Conservation (phyloP, 164 flowering plant genomes). For the Aristolochia contorta region DNA sequence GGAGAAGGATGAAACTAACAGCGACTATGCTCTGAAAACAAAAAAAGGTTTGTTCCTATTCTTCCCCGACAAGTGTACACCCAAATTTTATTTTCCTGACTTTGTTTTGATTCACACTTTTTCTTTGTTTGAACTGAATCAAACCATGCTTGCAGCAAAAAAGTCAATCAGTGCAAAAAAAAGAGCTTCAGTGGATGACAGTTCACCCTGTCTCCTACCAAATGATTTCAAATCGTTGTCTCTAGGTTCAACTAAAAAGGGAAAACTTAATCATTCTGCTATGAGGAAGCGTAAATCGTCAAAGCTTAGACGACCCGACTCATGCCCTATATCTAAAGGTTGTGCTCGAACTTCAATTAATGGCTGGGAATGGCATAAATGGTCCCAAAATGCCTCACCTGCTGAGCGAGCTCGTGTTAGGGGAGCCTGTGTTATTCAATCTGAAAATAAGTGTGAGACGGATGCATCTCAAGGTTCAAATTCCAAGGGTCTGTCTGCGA, state of each 20-base stretch:
- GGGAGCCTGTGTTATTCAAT: slow-evolving; percentile 30
- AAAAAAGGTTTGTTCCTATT: slow-evolving; percentile 8
- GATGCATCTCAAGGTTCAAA: slow-evolving; percentile 36
- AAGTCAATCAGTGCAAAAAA: slow-evolving; percentile 27
- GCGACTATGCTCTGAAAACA: slow-evolving; percentile 10
- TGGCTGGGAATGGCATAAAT: slow-evolving; percentile 97
- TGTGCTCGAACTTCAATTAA: slow-evolving; percentile 85
- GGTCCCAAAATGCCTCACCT: slow-evolving; percentile 75
- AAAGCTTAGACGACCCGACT: slow-evolving; percentile 22
- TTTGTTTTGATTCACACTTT: background rate
- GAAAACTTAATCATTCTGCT: slow-evolving; percentile 14
- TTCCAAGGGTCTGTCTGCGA: slow-evolving; percentile 76
- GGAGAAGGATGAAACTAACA: slow-evolving; percentile 11
- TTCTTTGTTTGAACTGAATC: background rate
- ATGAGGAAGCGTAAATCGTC: slow-evolving; percentile 23
- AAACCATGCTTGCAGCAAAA: slow-evolving; percentile 24
- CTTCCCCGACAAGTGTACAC: slow-evolving; percentile 14
- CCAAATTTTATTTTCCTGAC: slow-evolving; percentile 11
- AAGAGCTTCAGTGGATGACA: slow-evolving; percentile 24
- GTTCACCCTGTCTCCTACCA: slow-evolving; percentile 10
- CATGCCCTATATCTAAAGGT: slow-evolving; percentile 67
- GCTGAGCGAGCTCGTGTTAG: slow-evolving; percentile 66
- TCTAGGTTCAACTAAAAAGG: slow-evolving; percentile 19
- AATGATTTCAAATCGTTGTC: slow-evolving; percentile 26
- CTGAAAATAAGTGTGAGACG: slow-evolving; percentile 27